Evolutionary conservation across 495 filamentous ascomycete genomes (phyloP).

Genomic region (Penicillium steckii): DNA sequence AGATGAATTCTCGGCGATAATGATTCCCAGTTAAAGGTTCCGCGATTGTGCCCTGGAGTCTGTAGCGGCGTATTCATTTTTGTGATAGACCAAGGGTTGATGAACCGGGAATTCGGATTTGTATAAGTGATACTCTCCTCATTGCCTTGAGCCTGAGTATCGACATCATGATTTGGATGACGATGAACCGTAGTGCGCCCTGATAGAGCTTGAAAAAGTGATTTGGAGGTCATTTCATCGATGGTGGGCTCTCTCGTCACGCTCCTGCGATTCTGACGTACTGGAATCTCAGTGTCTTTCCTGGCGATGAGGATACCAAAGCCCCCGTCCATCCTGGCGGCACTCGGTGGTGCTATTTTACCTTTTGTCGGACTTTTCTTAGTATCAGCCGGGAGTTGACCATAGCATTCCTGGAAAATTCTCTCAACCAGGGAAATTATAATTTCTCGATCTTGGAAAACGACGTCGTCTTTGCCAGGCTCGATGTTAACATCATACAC

Average conservation of each 20-base stretch:
- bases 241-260: not conserved
- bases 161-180: not conserved
- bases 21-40: not conserved
- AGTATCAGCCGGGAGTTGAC: conserved; percentile 26
- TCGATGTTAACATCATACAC: conserved; percentile 90
- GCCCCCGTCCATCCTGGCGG: not conserved
- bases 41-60: conserved; percentile 4
- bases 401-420: conserved; percentile 57
- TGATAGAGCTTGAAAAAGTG: not conserved
- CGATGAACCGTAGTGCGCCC: too few species aligned
- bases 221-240: not conserved
- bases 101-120: conserved; percentile 2
- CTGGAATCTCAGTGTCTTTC: not conserved
- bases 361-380: conserved; percentile 1
- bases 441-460: conserved; percentile 63
- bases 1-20: not conserved
- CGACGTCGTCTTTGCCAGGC: conserved; percentile 83
- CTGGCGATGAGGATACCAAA: conserved; percentile 30
- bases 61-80: conserved; percentile 24
- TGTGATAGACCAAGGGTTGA: conserved; percentile 37
- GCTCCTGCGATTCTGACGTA: not conserved
- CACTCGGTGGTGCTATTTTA: not conserved
- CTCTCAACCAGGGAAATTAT: conserved; percentile 53
- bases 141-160: not conserved
- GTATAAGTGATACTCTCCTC: not conserved